These are phyloP conservation scores for Pseudogymnoascus pannorum DNA, from an alignment of 2,329 filamentous ascomycete species.

Conservation along the genomic window DNA sequence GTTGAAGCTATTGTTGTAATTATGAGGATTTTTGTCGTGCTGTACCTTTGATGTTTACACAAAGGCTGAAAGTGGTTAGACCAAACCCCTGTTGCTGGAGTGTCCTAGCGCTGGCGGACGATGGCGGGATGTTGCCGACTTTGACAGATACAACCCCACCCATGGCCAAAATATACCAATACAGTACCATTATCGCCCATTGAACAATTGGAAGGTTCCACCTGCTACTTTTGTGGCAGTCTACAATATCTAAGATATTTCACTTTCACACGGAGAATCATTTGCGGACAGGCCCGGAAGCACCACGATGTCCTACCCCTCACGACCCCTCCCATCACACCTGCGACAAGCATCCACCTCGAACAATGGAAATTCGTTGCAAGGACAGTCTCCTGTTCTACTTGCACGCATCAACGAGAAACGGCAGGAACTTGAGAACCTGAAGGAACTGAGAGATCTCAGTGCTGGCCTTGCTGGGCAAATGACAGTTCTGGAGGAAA, in stretches of 20 bases:
- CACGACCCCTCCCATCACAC: slow-evolving; percentile 55
- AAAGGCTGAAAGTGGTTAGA: slow-evolving; percentile 3
- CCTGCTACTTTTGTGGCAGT: background rate
- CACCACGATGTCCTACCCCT: slow-evolving; percentile 47
- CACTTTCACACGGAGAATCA: background rate
- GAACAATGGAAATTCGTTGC: slow-evolving; percentile 34
- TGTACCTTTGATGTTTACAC: slow-evolving; percentile 5
- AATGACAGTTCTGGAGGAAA: slow-evolving; percentile 76
- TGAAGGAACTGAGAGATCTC: slow-evolving; percentile 70
- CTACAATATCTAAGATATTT: slow-evolving; percentile 1
- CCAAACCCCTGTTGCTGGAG: background rate
- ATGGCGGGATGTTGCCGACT: background rate
- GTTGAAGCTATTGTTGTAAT: background rate
- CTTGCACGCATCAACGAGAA: slow-evolving; percentile 77
- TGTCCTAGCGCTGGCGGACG: background rate
- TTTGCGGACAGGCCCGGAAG: background rate
- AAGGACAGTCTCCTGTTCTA: slow-evolving; percentile 61
- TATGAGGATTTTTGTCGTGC: slow-evolving; percentile 6
- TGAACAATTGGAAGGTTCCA: background rate
- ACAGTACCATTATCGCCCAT: slow-evolving; percentile 2
- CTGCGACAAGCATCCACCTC: slow-evolving; percentile 56
- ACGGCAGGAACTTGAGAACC: slow-evolving; percentile 71
- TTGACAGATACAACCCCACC: slow-evolving; percentile 8
- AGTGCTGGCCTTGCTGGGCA: slow-evolving; percentile 72
- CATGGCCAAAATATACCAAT: background rate